A percentile compares a stretch with the other conserved stretches of the same genome.
Evolutionary conservation across 352 stramenopile species (phyloP).

Genomic region (Globisporangium echinulatum): DNA sequence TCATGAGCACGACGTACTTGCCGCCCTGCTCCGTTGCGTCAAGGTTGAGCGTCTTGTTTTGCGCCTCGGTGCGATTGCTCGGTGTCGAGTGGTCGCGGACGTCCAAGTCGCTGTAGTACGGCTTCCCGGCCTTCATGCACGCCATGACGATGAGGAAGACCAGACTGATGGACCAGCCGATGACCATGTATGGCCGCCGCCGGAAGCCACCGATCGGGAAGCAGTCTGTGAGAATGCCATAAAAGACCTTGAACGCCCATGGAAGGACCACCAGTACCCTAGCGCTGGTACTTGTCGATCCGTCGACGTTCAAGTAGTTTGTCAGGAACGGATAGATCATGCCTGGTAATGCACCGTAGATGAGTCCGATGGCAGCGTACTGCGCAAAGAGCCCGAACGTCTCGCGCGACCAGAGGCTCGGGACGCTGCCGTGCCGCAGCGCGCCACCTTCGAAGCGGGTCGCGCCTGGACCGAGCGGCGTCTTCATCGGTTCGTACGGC

Average conservation of each 20-base stretch:
- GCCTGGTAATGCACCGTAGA: slow-evolving; percentile 38
- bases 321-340: slow-evolving; percentile 52
- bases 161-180: slow-evolving; percentile 45
- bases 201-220: slow-evolving; percentile 50
- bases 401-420: slow-evolving; percentile 22
- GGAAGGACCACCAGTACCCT: slow-evolving; percentile 28
- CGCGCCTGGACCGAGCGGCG: neutral
- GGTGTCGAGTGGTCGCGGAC: slow-evolving; percentile 1
- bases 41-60: slow-evolving; percentile 25
- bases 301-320: slow-evolving; percentile 40
- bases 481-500: slow-evolving; percentile 11
- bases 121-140: slow-evolving; percentile 24
- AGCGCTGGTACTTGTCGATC: slow-evolving; percentile 20
- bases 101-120: slow-evolving; percentile 33
- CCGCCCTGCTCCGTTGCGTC: slow-evolving; percentile 23
- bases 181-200: slow-evolving; percentile 53
- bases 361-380: slow-evolving; percentile 41
- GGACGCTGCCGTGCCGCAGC: slow-evolving; percentile 27
- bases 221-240: slow-evolving; percentile 53
- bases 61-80: slow-evolving; percentile 20
- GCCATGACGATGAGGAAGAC: slow-evolving; percentile 40
- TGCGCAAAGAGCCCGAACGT: slow-evolving; percentile 39
- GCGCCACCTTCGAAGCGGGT: slow-evolving; percentile 28
- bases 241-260: slow-evolving; percentile 66
- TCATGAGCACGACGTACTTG: slow-evolving; percentile 67